These are phyloP conservation scores for Pichia cactophila DNA, from an alignment of 1,139 yeast genomes.

Conservation along the genomic window DNA sequence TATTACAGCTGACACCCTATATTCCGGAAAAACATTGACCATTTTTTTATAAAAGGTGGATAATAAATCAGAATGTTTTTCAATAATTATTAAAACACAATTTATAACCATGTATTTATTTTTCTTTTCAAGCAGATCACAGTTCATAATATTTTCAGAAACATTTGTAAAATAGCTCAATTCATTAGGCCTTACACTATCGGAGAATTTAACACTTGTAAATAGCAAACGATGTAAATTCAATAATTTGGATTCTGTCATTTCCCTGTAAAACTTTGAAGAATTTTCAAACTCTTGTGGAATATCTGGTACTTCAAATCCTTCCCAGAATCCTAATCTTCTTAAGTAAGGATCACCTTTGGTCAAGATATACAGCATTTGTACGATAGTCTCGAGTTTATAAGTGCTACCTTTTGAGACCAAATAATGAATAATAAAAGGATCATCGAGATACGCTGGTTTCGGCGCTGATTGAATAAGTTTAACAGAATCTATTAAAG, in stretches of 20 bases:
- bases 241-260: constrained; percentile 1
- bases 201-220: background rate
- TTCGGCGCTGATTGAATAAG: background rate
- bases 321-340: constrained; percentile 11
- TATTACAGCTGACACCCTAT: constrained; percentile 8
- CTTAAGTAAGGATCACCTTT: constrained; percentile 1
- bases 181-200: constrained; percentile 4
- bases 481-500: background rate
- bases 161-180: constrained; percentile 7
- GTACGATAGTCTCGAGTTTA: constrained; percentile 3
- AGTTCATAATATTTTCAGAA: constrained; percentile 7
- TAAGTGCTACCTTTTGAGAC: constrained; percentile 4
- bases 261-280: background rate
- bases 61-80: constrained; percentile 12
- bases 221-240: constrained; percentile 4
- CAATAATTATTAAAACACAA: constrained; percentile 9
- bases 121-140: background rate
- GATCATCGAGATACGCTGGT: constrained; percentile 1
- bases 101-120: constrained; percentile 10
- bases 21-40: constrained; percentile 7
- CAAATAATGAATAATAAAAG: constrained; percentile 7
- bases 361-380: constrained; percentile 6
- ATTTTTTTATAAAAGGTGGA: constrained; percentile 11
- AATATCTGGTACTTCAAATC: background rate
- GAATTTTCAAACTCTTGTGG: background rate